phyloP scores from a whole-genome alignment of 2,329 filamentous ascomycete genomes.

The Fusarium sp. region DNA sequence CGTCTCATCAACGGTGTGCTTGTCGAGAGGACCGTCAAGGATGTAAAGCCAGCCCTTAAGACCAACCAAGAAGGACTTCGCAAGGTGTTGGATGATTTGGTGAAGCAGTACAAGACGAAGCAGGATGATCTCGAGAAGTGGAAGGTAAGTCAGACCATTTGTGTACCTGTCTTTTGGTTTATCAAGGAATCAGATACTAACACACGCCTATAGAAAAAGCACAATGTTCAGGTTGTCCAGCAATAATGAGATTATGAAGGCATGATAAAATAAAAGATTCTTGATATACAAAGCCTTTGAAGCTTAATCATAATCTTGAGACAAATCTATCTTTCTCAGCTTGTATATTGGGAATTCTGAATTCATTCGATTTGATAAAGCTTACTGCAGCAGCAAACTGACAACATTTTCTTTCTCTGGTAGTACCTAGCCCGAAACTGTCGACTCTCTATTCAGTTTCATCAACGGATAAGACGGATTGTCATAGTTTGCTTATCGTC shows the following conservation, averaged over 20 bases:
- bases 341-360: slow-evolving; percentile 11
- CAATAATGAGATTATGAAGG: slow-evolving; percentile 61
- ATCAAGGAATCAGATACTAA: slow-evolving; percentile 13
- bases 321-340: background rate
- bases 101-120: slow-evolving; percentile 96
- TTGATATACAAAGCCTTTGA: background rate
- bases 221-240: slow-evolving; percentile 89
- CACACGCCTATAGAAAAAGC: slow-evolving; percentile 76
- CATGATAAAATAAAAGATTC: slow-evolving; percentile 35
- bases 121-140: slow-evolving; percentile 97
- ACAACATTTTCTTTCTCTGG: background rate
- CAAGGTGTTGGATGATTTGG: slow-evolving; percentile 92
- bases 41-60: slow-evolving; percentile 89
- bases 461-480: slow-evolving; percentile 5
- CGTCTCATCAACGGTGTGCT: slow-evolving; percentile 98
- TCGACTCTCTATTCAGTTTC: background rate
- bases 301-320: background rate
- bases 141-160: slow-evolving; percentile 75
- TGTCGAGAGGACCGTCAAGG: slow-evolving; percentile 92
- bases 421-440: background rate
- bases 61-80: slow-evolving; percentile 95
- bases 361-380: slow-evolving; percentile 4
- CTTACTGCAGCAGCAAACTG: background rate
- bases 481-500: slow-evolving; percentile 8
- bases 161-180: background rate